Conservation (phyloP, 1,139 yeast genomes). For the Wickerhamomyces sp. region DNA sequence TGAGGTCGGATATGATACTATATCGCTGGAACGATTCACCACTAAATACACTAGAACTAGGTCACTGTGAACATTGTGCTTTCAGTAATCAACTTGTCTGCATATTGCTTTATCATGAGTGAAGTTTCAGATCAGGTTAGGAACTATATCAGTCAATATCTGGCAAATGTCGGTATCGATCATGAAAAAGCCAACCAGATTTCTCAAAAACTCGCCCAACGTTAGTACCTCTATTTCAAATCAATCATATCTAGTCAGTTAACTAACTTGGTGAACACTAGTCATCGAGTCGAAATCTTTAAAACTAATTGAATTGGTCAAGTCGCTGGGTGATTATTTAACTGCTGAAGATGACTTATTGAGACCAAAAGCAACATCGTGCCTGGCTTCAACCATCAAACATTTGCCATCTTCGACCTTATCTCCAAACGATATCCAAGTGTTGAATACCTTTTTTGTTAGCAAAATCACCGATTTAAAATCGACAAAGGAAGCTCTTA, state of each 20-base stretch:
- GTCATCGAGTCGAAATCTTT: slow-evolving; percentile 31
- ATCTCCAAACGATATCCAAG: slow-evolving; percentile 59
- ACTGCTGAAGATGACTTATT: slow-evolving; percentile 61
- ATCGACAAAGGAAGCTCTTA: slow-evolving; percentile 47
- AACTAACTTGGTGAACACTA: slow-evolving; percentile 15
- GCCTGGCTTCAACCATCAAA: slow-evolving; percentile 50
- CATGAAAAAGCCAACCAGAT: slow-evolving; percentile 31
- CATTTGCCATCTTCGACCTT: slow-evolving; percentile 36
- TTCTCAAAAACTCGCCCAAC: slow-evolving; percentile 26
- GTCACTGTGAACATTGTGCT: no score
- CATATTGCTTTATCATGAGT: not conserved
- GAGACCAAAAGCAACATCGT: slow-evolving; percentile 49
- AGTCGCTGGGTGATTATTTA: slow-evolving; percentile 52
- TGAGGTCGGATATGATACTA: not conserved
- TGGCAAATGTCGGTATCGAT: slow-evolving; percentile 36
- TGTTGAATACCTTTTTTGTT: slow-evolving; percentile 57
- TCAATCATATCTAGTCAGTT: slow-evolving; percentile 4
- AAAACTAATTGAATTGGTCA: slow-evolving; percentile 49
- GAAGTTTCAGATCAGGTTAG: slow-evolving; percentile 9
- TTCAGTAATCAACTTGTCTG: not conserved
- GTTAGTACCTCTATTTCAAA: slow-evolving; percentile 13
- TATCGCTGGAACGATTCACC: no score
- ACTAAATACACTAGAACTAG: no score
- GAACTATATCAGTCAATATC: slow-evolving; percentile 35
- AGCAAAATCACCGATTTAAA: slow-evolving; percentile 64